Conservation (phyloP, 176 grass and related monocot genomes). For the Eleusine coracana region DNA sequence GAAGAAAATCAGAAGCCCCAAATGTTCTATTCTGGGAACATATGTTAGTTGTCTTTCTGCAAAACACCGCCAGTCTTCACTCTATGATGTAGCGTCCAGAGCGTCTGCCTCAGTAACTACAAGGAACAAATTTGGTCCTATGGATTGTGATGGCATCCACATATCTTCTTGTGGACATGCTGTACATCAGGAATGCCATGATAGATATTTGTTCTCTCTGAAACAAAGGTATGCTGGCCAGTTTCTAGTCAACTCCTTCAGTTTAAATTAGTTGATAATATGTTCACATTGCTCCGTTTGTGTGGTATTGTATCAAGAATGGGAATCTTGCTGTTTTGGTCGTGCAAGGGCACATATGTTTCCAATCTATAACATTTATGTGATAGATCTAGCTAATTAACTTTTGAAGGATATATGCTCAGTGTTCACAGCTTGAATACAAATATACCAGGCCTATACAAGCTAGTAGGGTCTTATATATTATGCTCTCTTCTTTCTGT, state of each 20-base stretch:
- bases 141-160: conserved; percentile 91
- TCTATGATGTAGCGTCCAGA: conserved; percentile 49
- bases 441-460: background rate
- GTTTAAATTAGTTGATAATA: conserved; percentile 17
- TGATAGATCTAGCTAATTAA: conserved; percentile 4
- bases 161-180: conserved; percentile 97
- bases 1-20: conserved; percentile 66
- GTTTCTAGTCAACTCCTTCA: conserved; percentile 8
- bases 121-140: conserved; percentile 73
- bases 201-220: conserved; percentile 90
- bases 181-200: conserved; percentile 97
- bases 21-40: conserved; percentile 70
- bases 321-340: background rate
- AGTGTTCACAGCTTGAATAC: background rate
- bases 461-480: background rate
- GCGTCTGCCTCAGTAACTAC: conserved; percentile 40
- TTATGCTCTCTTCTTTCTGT: conserved; percentile 25
- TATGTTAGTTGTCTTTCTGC: conserved; percentile 75
- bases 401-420: background rate
- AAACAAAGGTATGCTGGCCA: conserved; percentile 79
- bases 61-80: conserved; percentile 52
- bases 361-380: conserved; percentile 14
- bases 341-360: background rate
- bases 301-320: conserved; percentile 22
- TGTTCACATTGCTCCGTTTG: background rate